phyloP scores from a whole-genome alignment of 352 stramenopile genomes.

The Phytopythium mirpurense region DNA sequence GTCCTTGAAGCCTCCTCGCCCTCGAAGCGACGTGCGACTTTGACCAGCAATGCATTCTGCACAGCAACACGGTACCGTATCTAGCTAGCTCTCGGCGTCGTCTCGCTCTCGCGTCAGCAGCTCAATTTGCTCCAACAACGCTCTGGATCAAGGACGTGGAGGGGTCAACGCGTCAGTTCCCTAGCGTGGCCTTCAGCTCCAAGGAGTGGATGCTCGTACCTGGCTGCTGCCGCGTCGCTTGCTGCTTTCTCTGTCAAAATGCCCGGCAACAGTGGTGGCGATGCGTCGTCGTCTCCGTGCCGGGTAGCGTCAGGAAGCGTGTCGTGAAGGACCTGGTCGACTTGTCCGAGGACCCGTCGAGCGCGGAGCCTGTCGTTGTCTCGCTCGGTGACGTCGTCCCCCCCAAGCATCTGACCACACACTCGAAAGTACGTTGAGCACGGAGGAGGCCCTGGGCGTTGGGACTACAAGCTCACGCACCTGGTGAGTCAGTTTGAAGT shows the following conservation, averaged over 20 bases:
- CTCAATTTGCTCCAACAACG: conserved; percentile 37
- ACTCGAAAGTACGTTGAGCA: background rate
- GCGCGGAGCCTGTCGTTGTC: background rate
- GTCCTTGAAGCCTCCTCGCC: too few relatives aligned
- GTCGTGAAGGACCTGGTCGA: conserved; percentile 17
- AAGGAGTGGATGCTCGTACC: conserved; percentile 26
- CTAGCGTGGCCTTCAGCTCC: too few relatives aligned
- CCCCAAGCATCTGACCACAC: conserved; percentile 1
- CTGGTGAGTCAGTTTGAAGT: conserved; percentile 48
- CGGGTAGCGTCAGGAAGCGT: background rate
- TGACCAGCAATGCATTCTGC: too few relatives aligned
- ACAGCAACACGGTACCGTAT: too few relatives aligned
- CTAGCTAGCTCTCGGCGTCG: background rate
- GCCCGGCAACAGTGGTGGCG: background rate
- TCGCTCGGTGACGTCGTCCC: background rate
- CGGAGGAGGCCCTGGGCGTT: too few relatives aligned
- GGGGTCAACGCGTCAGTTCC: background rate
- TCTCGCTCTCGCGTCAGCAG: conserved; percentile 12
- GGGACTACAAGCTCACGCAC: conserved; percentile 18
- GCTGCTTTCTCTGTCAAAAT: conserved; percentile 35
- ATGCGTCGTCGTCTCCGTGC: background rate
- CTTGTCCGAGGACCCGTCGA: conserved; percentile 9
- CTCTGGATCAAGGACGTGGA: conserved; percentile 5
- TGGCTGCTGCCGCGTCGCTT: conserved; percentile 29
- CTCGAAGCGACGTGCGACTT: too few relatives aligned